Evolutionary conservation across 768 basidiomycete species (phyloP).

Genomic region (Russula ochroleuca): DNA sequence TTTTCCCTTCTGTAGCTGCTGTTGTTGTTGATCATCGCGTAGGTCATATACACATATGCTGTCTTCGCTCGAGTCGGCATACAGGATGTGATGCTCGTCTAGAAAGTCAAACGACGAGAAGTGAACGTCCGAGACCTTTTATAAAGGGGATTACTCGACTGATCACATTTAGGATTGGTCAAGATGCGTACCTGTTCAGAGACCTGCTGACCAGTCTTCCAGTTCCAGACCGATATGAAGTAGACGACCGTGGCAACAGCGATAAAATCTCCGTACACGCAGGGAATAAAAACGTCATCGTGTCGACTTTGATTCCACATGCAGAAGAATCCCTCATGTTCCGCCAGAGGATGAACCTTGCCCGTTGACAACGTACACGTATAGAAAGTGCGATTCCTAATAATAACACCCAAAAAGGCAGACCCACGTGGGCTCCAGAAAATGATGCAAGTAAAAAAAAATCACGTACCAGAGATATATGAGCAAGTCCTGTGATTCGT

Average conservation of each 20-base stretch:
- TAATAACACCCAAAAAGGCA: background rate
- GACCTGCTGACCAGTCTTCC: slow-evolving; percentile 16
- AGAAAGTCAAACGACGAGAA: slow-evolving; percentile 21
- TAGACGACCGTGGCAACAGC: slow-evolving; percentile 4
- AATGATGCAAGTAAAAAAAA: background rate
- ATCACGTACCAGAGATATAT: slow-evolving; percentile 14
- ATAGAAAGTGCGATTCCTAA: slow-evolving; percentile 6
- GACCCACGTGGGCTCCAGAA: no score
- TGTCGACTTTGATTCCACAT: background rate
- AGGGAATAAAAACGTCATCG: background rate
- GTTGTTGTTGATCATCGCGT: background rate
- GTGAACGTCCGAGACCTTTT: background rate
- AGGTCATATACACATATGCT: slow-evolving; percentile 19
- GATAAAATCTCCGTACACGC: slow-evolving; percentile 12
- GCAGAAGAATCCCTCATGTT: background rate
- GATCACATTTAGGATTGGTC: no score
- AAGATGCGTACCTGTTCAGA: slow-evolving; percentile 3
- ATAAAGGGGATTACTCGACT: background rate
- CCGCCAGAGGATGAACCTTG: slow-evolving; percentile 2
- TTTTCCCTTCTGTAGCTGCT: background rate
- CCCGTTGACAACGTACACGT: slow-evolving; percentile 6
- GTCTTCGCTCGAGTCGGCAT: slow-evolving; percentile 1
- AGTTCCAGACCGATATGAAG: slow-evolving; percentile 21
- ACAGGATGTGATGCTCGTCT: slow-evolving; percentile 21
- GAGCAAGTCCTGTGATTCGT: slow-evolving; percentile 17